Percentiles rank a stretch among this genome's conserved stretches.
phyloP scores from a whole-genome alignment of 1,139 yeast species.

The Yamadazyma sp. region DNA sequence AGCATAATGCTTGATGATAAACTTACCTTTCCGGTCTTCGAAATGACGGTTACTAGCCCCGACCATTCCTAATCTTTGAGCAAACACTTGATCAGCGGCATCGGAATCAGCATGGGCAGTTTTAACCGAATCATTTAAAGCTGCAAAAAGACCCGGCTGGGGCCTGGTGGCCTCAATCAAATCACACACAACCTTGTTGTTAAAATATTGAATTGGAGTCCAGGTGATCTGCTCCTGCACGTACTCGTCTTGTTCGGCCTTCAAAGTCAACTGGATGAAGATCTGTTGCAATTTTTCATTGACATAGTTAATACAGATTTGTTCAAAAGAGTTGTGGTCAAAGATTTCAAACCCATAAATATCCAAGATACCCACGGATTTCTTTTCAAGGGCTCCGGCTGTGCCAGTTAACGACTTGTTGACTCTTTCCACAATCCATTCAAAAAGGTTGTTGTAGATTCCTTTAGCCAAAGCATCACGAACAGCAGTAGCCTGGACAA shows the following conservation, averaged over 20 bases:
- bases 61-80: constrained; percentile 86
- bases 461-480: constrained; percentile 96
- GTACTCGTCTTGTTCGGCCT: constrained; percentile 97
- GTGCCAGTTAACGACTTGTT: constrained; percentile 57
- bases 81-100: constrained; percentile 97
- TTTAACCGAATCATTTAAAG: constrained; percentile 94
- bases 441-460: constrained; percentile 86
- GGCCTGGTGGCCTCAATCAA: constrained; percentile 93
- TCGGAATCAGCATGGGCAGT: constrained; percentile 97
- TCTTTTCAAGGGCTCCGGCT: constrained; percentile 47
- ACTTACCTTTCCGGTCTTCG: constrained; percentile 85
- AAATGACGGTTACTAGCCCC: constrained; percentile 78
- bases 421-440: constrained; percentile 96
- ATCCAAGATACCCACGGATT: constrained; percentile 88
- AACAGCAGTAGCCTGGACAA: constrained; percentile 90
- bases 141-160: constrained; percentile 91
- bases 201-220: constrained; percentile 97
- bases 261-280: constrained; percentile 90
- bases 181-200: constrained; percentile 96
- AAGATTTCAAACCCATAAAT: constrained; percentile 98
- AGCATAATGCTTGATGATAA: constrained; percentile 93
- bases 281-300: constrained; percentile 97
- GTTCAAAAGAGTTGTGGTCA: constrained; percentile 95
- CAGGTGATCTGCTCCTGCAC: constrained; percentile 93
- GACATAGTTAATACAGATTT: constrained; percentile 93